Evolutionary conservation across 176 grass and related monocot genomes (phyloP).

Genomic region (Carex scoparia): DNA sequence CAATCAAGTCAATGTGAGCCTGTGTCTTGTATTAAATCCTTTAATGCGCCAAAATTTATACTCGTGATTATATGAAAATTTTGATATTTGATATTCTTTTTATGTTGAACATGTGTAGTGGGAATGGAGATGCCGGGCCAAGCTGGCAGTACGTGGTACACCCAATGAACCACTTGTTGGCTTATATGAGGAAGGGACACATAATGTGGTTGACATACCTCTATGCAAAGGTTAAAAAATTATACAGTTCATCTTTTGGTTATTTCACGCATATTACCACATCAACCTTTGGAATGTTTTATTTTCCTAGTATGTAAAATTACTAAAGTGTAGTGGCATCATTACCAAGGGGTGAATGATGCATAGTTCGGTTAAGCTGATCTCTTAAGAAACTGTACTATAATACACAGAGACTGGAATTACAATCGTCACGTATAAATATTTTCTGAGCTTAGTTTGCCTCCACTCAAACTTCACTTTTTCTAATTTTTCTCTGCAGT

Average conservation of each 20-base stretch:
- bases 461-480: background rate
- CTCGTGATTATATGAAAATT: background rate
- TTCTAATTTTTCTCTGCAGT: background rate
- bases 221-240: slow-evolving; percentile 61
- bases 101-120: slow-evolving; percentile 37
- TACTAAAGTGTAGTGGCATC: background rate
- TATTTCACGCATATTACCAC: background rate
- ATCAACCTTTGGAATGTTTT: background rate
- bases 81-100: background rate
- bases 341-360: background rate
- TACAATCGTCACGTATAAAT: background rate
- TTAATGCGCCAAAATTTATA: background rate
- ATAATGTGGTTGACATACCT: slow-evolving; percentile 71
- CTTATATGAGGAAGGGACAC: slow-evolving; percentile 91
- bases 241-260: slow-evolving; percentile 1
- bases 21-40: background rate
- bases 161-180: slow-evolving; percentile 61
- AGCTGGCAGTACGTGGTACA: slow-evolving; percentile 82
- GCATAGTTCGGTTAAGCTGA: background rate
- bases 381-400: background rate
- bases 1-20: background rate
- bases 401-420: background rate
- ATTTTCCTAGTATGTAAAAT: slow-evolving; percentile 1
- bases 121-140: slow-evolving; percentile 95
- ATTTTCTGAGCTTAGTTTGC: background rate